A percentile compares a stretch with the other conserved stretches of the same genome.
phyloP scores from a whole-genome alignment of 1,284 basidiomycete species.

The Xerocomus cyaneibrunnescens region DNA sequence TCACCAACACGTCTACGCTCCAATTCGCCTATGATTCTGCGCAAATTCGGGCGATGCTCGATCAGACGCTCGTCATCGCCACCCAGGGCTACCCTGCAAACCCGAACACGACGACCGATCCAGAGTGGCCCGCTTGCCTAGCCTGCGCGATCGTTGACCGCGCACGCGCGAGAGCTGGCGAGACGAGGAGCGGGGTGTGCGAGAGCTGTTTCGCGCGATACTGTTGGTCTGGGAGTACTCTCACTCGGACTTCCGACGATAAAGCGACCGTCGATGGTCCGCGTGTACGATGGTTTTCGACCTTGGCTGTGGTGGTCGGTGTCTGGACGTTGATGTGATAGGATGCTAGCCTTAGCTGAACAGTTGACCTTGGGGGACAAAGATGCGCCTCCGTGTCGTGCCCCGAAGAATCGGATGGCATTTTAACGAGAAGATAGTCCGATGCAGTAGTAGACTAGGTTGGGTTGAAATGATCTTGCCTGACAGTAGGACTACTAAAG shows the following conservation, averaged over 20 bases:
- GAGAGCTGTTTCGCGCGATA: slow-evolving; percentile 40
- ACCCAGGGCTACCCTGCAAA: slow-evolving; percentile 40
- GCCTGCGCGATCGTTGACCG: slow-evolving; percentile 47
- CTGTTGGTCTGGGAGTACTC: slow-evolving; percentile 36
- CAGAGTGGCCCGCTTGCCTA: slow-evolving; percentile 45
- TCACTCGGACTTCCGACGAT: not conserved
- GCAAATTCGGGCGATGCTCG: slow-evolving; percentile 41
- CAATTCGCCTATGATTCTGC: slow-evolving; percentile 33
- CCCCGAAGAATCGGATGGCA: too few species aligned
- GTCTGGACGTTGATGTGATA: not conserved
- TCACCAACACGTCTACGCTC: slow-evolving; percentile 43
- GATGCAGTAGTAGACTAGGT: too few species aligned
- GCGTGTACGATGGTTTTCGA: slow-evolving; percentile 1
- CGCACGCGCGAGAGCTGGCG: slow-evolving; percentile 31
- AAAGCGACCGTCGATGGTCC: not conserved
- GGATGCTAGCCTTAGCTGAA: too few species aligned
- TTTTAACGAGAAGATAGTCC: too few species aligned
- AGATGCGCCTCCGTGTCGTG: too few species aligned
- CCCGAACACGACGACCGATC: slow-evolving; percentile 27
- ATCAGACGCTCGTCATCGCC: slow-evolving; percentile 42
- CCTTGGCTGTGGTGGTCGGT: slow-evolving; percentile 5
- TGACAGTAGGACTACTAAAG: too few species aligned
- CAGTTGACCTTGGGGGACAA: too few species aligned
- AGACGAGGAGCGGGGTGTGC: slow-evolving; percentile 40
- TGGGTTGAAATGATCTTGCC: too few species aligned